Conservation (phyloP, 495 filamentous ascomycete genomes). For the Aspergillus indologenus region DNA sequence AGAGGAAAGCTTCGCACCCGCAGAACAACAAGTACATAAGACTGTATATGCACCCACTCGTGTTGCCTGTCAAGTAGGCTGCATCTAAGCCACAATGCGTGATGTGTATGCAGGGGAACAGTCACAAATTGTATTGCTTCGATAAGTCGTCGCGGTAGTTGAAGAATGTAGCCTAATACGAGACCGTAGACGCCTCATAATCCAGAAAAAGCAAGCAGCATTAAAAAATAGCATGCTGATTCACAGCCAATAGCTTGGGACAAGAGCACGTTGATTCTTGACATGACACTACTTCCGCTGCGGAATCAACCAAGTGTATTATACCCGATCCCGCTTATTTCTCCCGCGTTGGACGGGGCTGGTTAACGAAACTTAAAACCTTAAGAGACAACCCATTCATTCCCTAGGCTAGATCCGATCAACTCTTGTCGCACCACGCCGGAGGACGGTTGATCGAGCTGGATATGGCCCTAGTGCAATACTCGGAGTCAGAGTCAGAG, state of each 20-base stretch:
- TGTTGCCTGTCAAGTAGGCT: neutral
- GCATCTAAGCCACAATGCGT: neutral
- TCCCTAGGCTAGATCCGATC: too few relatives aligned
- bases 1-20: too few relatives aligned
- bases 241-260: too few relatives aligned
- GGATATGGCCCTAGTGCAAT: slow-evolving; percentile 66
- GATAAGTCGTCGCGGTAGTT: neutral
- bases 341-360: too few relatives aligned
- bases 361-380: too few relatives aligned
- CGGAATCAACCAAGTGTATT: too few relatives aligned
- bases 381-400: too few relatives aligned
- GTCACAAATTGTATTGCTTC: neutral
- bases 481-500: slow-evolving; percentile 64
- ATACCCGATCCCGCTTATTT: too few relatives aligned
- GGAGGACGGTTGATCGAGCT: neutral
- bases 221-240: too few relatives aligned
- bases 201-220: too few relatives aligned
- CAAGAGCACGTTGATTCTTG: too few relatives aligned
- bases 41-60: neutral
- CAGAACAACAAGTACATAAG: neutral
- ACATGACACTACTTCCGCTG: too few relatives aligned
- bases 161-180: neutral
- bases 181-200: neutral
- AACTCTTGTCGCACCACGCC: neutral
- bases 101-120: neutral